Conservation (phyloP, 768 basidiomycete species). For the Trametes maxima region DNA sequence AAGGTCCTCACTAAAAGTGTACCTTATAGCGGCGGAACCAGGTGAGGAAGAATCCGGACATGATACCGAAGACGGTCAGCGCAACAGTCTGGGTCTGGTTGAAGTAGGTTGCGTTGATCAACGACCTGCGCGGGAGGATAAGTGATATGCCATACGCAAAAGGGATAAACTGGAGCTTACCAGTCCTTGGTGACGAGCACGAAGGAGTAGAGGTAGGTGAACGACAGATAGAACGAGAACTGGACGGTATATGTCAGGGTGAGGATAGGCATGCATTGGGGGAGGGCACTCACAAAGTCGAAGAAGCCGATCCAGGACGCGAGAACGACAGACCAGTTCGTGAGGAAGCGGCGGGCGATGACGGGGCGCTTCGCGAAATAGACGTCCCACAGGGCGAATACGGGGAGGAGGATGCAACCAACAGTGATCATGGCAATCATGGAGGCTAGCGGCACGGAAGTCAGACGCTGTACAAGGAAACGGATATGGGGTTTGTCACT, state of each 20-base stretch:
- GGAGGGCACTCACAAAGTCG: constrained; percentile 24
- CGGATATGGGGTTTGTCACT: constrained; percentile 29
- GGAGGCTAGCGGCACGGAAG: constrained; percentile 27
- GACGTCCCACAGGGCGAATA: constrained; percentile 37
- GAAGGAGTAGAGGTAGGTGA: constrained; percentile 74
- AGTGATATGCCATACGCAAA: not conserved
- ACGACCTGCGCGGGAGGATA: constrained; percentile 23
- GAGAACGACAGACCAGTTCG: constrained; percentile 38
- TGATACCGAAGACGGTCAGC: constrained; percentile 50
- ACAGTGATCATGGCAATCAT: constrained; percentile 38
- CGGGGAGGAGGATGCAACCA: constrained; percentile 32
- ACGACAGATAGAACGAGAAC: constrained; percentile 70
- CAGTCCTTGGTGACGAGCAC: constrained; percentile 40
- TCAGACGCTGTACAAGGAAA: not conserved
- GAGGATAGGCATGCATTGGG: constrained; percentile 8
- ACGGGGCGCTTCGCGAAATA: constrained; percentile 37
- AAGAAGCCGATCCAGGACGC: constrained; percentile 32
- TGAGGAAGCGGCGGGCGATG: constrained; percentile 37
- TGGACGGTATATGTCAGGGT: constrained; percentile 29
- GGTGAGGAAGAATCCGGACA: constrained; percentile 48
- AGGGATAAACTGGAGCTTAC: constrained; percentile 39
- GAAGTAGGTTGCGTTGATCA: constrained; percentile 40
- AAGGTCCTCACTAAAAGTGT: not conserved
- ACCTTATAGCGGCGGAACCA: constrained; percentile 47
- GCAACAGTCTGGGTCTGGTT: constrained; percentile 44